Evolutionary conservation across 345 rosid genomes (phyloP).

Genomic region (Salix koriyanagi): DNA sequence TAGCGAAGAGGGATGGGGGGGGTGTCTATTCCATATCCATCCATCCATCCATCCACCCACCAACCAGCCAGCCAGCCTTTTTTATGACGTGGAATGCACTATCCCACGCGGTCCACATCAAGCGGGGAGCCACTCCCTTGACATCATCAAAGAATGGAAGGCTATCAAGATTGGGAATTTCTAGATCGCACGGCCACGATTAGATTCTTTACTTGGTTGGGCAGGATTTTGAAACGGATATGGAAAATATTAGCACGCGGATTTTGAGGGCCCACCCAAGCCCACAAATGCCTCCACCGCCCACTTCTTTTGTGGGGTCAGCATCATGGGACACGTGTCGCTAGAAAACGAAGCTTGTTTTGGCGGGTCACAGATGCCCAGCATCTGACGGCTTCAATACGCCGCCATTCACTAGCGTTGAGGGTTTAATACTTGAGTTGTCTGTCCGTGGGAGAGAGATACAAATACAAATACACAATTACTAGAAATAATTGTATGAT

Average conservation of each 20-base stretch:
- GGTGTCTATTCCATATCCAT: too few species aligned
- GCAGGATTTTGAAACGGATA: constrained; percentile 10
- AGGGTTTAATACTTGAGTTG: too few species aligned
- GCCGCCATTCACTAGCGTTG: constrained; percentile 11
- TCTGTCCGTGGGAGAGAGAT: too few species aligned
- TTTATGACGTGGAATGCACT: constrained; percentile 38
- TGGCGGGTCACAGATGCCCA: constrained; percentile 4
- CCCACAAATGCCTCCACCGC: constrained; percentile 23
- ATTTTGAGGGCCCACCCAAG: constrained; percentile 16
- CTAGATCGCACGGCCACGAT: constrained; percentile 25
- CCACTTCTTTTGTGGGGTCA: constrained; percentile 10
- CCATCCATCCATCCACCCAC: too few species aligned
- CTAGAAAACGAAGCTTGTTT: neutral
- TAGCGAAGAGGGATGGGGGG: too few species aligned
- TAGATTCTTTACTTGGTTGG: constrained; percentile 29
- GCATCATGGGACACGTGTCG: constrained; percentile 9
- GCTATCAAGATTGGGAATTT: neutral
- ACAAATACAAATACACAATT: too few species aligned
- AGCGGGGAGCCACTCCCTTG: constrained; percentile 19
- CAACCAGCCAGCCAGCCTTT: too few species aligned
- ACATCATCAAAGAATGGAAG: constrained; percentile 7
- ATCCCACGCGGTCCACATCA: constrained; percentile 39
- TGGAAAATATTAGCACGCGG: constrained; percentile 26
- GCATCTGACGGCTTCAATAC: constrained; percentile 29
- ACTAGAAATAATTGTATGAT: too few species aligned